phyloP scores from a whole-genome alignment of 306 rosid genomes.

The Quillaja saponaria region DNA sequence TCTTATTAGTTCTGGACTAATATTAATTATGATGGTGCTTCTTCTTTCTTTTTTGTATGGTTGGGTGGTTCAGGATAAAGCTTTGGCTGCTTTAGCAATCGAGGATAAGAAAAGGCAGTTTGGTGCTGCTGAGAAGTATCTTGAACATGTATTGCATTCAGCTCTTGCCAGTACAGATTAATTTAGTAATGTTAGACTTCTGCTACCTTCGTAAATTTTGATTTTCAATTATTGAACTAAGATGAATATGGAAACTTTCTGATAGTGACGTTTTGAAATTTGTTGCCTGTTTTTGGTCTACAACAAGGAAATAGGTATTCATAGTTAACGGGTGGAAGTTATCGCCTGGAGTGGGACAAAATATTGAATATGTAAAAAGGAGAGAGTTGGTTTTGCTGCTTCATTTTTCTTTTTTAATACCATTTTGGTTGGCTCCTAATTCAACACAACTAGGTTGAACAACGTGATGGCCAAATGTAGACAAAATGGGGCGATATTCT shows the following conservation, averaged over 20 bases:
- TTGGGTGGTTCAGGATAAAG: slow-evolving; percentile 72
- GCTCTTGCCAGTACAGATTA: slow-evolving; percentile 70
- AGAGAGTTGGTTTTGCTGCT: neutral
- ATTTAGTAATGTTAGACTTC: slow-evolving; percentile 4
- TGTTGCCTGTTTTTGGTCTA: neutral
- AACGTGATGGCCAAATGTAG: no score
- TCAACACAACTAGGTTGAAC: no score
- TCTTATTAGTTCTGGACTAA: slow-evolving; percentile 8
- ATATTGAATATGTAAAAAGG: neutral
- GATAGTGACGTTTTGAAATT: neutral
- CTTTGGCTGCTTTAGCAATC: slow-evolving; percentile 93
- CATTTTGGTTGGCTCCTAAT: no score
- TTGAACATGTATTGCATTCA: slow-evolving; percentile 85
- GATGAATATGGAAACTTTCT: slow-evolving; percentile 14
- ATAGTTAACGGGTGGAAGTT: neutral
- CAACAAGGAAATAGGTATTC: neutral
- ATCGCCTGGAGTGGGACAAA: neutral
- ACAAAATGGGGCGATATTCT: no score
- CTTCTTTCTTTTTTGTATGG: slow-evolving; percentile 15
- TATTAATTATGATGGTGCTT: slow-evolving; percentile 6
- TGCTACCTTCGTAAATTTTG: slow-evolving; percentile 6
- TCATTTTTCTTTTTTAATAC: neutral
- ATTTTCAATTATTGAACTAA: neutral
- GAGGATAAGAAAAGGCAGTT: slow-evolving; percentile 95
- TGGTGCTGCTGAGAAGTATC: slow-evolving; percentile 90